Conservation (phyloP, 495 filamentous ascomycete species). For the Letharia lupina region DNA sequence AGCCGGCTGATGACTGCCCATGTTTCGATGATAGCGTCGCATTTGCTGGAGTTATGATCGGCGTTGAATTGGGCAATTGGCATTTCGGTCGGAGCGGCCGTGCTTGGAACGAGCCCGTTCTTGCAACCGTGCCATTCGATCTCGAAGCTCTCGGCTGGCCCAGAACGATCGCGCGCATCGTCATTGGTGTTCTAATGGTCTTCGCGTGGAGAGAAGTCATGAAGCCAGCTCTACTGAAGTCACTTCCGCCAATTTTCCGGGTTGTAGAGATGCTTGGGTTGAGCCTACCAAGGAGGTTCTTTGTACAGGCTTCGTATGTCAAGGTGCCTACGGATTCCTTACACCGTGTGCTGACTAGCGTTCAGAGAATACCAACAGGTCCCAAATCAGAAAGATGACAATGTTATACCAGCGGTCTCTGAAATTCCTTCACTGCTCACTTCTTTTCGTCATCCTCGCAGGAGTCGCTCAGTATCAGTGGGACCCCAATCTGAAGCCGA, state of each 20-base stretch:
- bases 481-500: constrained; percentile 94
- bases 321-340: constrained; percentile 1
- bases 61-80: constrained; percentile 72
- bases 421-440: constrained; percentile 73
- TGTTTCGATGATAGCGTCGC: constrained; percentile 96
- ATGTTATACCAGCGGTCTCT: constrained; percentile 74
- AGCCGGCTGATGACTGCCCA: constrained; percentile 92
- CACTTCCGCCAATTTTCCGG: constrained; percentile 79
- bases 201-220: constrained; percentile 82
- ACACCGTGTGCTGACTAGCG: constrained; percentile 6
- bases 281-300: constrained; percentile 74
- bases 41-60: constrained; percentile 82
- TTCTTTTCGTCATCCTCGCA: constrained; percentile 68
- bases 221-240: constrained; percentile 71
- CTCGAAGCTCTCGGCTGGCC: constrained; percentile 53
- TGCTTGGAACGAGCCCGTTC: constrained; percentile 49
- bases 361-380: constrained; percentile 74
- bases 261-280: constrained; percentile 72
- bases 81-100: constrained; percentile 53
- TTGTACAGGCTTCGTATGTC: constrained; percentile 73
- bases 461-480: constrained; percentile 73
- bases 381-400: constrained; percentile 70
- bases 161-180: constrained; percentile 52
- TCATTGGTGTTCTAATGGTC: constrained; percentile 71
- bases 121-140: constrained; percentile 56